A percentile compares a stretch with the other conserved stretches of the same genome.
Evolutionary conservation across 139 green algal species (phyloP).

Genomic region (Tetradesmus obliquus): DNA sequence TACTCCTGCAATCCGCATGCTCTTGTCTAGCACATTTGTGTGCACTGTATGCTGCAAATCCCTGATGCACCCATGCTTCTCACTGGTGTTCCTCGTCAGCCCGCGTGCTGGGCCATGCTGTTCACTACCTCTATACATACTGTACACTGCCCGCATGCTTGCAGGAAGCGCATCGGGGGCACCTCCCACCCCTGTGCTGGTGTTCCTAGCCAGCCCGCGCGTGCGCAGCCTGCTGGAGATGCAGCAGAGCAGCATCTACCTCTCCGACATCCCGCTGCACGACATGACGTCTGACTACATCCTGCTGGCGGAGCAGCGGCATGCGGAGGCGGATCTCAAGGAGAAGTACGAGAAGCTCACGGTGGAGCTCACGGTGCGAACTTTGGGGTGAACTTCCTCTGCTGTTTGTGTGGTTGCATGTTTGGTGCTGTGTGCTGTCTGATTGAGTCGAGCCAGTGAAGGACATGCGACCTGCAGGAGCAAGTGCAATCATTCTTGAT

Average conservation of each 20-base stretch:
- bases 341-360: conserved; percentile 62
- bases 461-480: too few relatives aligned
- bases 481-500: too few relatives aligned
- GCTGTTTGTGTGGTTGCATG: neutral
- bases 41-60: too few relatives aligned
- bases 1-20: too few relatives aligned
- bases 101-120: conserved; percentile 31
- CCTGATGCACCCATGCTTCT: too few relatives aligned
- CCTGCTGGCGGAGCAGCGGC: conserved; percentile 63
- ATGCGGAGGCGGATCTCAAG: conserved; percentile 62
- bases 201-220: conserved; percentile 57
- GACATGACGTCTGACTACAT: conserved; percentile 63
- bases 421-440: neutral
- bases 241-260: conserved; percentile 44
- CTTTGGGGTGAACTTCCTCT: neutral
- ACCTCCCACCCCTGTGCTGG: conserved; percentile 31
- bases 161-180: neutral
- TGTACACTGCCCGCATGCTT: too few relatives aligned
- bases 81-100: conserved; percentile 32
- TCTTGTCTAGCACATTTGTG: too few relatives aligned
- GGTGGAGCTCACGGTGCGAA: conserved; percentile 53
- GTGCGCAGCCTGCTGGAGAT: conserved; percentile 57
- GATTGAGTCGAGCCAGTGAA: too few relatives aligned
- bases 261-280: conserved; percentile 59
- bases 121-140: too few relatives aligned